Conservation (phyloP, 1,139 yeast species). For the Candida sp. region DNA sequence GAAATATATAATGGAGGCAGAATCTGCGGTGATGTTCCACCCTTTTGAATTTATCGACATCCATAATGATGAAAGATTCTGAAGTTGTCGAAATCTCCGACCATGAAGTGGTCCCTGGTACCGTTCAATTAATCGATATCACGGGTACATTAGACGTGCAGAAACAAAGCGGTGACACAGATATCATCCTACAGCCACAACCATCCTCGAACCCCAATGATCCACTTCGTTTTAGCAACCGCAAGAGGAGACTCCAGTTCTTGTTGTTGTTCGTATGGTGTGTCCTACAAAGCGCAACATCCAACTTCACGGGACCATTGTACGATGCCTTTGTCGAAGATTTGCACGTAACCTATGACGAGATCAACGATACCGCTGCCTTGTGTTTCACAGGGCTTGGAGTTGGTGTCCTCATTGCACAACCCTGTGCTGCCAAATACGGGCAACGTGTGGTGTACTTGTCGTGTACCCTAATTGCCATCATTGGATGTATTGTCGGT, state of each 20-base stretch:
- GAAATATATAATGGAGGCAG: no score
- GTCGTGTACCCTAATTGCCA: constrained; percentile 32
- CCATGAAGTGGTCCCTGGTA: constrained; percentile 60
- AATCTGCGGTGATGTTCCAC: no score
- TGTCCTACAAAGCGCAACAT: constrained; percentile 43
- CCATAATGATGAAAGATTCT: not conserved
- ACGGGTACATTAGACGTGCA: constrained; percentile 38
- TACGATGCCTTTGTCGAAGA: constrained; percentile 39
- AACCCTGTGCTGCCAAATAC: constrained; percentile 45
- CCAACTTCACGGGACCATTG: constrained; percentile 45
- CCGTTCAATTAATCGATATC: constrained; percentile 59
- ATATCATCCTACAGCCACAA: constrained; percentile 40
- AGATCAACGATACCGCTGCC: constrained; percentile 37
- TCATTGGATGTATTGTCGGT: constrained; percentile 41
- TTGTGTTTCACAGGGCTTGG: constrained; percentile 40
- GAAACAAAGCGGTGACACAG: constrained; percentile 20
- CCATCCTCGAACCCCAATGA: constrained; percentile 42
- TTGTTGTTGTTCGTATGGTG: constrained; percentile 35
- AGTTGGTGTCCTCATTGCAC: constrained; percentile 40
- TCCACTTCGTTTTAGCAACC: constrained; percentile 40
- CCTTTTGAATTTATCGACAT: not conserved
- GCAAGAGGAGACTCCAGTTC: constrained; percentile 37
- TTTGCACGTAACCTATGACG: constrained; percentile 27
- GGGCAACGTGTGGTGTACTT: constrained; percentile 46
- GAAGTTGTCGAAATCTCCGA: constrained; percentile 10